A percentile compares a stretch with the other conserved stretches of the same genome.
These are phyloP conservation scores for Komagataella kurtzmanii DNA, from an alignment of 805 yeast species.

Conservation along the genomic window DNA sequence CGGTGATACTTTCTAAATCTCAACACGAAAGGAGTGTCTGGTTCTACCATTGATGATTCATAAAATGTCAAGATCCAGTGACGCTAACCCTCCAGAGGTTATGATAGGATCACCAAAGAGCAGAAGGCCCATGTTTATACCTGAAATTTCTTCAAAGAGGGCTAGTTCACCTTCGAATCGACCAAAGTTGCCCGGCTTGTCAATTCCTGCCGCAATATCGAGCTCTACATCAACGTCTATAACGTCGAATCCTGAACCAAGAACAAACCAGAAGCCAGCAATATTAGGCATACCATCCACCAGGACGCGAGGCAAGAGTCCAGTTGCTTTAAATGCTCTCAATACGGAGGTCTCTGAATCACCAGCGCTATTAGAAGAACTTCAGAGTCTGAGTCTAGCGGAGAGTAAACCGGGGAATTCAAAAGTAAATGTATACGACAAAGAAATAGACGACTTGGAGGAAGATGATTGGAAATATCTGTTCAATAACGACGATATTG, in stretches of 20 bases:
- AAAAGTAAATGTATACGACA: background rate
- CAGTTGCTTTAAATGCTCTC: background rate
- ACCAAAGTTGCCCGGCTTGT: background rate
- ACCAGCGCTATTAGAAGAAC: background rate
- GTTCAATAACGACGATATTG: conserved; percentile 45
- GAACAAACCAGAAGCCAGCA: background rate
- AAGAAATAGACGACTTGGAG: conserved; percentile 41
- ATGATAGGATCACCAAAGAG: background rate
- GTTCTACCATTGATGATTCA: background rate
- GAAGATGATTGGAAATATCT: conserved; percentile 65
- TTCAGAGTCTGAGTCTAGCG: background rate
- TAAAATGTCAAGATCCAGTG: background rate
- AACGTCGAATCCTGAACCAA: background rate
- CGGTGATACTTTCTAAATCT: background rate
- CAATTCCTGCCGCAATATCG: background rate
- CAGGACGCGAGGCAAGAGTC: background rate
- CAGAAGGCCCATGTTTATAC: background rate
- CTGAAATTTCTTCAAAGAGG: background rate
- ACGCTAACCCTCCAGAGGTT: background rate
- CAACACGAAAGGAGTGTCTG: background rate
- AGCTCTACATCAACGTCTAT: background rate
- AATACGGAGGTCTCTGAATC: conserved; percentile 1
- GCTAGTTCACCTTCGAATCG: background rate
- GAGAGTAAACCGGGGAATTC: background rate
- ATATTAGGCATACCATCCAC: background rate